Evolutionary conservation across 495 filamentous ascomycete species (phyloP).

Genomic region (Schizothecium vesticola): DNA sequence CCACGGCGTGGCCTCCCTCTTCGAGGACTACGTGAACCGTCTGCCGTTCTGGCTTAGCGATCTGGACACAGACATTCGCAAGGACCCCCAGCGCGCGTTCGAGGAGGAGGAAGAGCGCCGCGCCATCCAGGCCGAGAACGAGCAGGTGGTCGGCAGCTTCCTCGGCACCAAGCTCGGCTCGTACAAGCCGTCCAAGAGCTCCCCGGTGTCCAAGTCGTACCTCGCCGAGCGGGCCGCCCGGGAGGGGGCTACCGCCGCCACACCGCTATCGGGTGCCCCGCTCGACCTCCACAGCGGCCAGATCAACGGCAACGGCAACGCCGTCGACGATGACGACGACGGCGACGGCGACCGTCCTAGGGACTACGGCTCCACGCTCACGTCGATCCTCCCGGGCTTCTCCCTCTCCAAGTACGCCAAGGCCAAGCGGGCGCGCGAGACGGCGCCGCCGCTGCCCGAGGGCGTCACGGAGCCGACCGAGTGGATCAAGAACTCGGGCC

Average conservation of each 20-base stretch:
- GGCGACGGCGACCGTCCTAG: conserved; percentile 30
- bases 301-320: conserved; percentile 8
- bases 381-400: conserved; percentile 66
- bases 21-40: conserved; percentile 92
- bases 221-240: conserved; percentile 43
- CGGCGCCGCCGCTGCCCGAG: conserved; percentile 53
- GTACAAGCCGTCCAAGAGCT: conserved; percentile 55
- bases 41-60: conserved; percentile 94
- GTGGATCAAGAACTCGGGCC: conserved; percentile 90
- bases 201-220: conserved; percentile 53
- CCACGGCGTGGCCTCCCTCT: conserved; percentile 83
- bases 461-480: conserved; percentile 76
- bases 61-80: conserved; percentile 85
- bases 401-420: conserved; percentile 65
- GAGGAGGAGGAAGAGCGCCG: conserved; percentile 82
- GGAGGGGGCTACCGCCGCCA: conserved; percentile 24
- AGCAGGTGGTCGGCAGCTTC: conserved; percentile 84
- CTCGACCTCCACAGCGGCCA: conserved; percentile 13
- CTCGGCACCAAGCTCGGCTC: conserved; percentile 48
- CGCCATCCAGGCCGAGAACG: conserved; percentile 74
- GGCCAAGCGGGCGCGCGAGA: conserved; percentile 35
- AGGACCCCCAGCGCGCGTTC: conserved; percentile 86
- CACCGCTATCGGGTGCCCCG: conserved; percentile 12
- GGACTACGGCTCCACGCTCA: conserved; percentile 45
- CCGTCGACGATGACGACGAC: conserved; percentile 26